A percentile compares a stretch with the other conserved stretches of the same genome.
Evolutionary conservation across 2,329 filamentous ascomycete species (phyloP).

Genomic region (Talaromyces atroroseus): DNA sequence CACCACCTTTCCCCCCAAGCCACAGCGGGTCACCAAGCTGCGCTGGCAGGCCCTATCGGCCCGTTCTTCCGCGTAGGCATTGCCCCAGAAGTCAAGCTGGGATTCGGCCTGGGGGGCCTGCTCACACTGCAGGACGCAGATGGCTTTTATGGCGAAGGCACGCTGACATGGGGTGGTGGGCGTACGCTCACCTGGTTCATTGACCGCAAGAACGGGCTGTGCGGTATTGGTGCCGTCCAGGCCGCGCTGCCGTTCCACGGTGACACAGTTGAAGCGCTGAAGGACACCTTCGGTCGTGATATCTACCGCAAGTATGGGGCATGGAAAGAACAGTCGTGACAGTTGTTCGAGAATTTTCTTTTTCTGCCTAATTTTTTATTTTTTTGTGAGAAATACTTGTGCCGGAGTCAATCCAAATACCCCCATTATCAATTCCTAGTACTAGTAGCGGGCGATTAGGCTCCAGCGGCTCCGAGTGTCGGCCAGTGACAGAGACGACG

Average conservation of each 20-base stretch:
- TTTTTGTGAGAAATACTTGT: too few relatives aligned
- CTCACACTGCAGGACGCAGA: conserved; percentile 38
- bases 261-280: conserved; percentile 26
- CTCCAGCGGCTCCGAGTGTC: too few relatives aligned
- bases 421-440: too few relatives aligned
- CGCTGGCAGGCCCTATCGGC: conserved; percentile 28
- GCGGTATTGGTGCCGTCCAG: conserved; percentile 39
- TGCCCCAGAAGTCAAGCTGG: conserved; percentile 27
- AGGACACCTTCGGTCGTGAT: conserved; percentile 40
- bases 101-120: conserved; percentile 40
- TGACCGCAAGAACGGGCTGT: conserved; percentile 45
- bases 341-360: too few relatives aligned
- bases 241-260: conserved; percentile 32
- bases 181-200: conserved; percentile 46
- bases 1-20: conserved; percentile 25
- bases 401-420: too few relatives aligned
- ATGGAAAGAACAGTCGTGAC: conserved; percentile 24
- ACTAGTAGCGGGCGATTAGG: too few relatives aligned
- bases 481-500: too few relatives aligned
- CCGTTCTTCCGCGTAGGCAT: conserved; percentile 34
- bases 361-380: too few relatives aligned
- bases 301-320: conserved; percentile 36
- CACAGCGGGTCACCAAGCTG: conserved; percentile 21
- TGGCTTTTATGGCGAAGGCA: conserved; percentile 41
- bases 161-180: conserved; percentile 45